A percentile compares a stretch with the other conserved stretches of the same genome.
Conservation (phyloP, 306 rosid species). For the Malus sieversii region DNA sequence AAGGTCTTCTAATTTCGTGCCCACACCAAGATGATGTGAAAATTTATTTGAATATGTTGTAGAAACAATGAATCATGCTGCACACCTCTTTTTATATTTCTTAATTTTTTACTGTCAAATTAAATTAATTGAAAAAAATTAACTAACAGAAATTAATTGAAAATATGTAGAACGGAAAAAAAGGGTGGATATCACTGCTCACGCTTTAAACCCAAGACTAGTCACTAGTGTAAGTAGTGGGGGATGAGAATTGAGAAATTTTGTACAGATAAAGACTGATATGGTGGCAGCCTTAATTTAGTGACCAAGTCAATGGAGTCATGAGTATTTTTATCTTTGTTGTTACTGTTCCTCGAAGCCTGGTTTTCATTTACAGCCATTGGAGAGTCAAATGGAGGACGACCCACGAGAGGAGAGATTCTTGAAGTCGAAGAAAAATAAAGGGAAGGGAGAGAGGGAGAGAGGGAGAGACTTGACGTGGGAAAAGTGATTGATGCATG, state of each 20-base stretch:
- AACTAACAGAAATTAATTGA: too few relatives aligned
- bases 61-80: background rate
- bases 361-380: background rate
- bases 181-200: too few relatives aligned
- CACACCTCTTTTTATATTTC: too few relatives aligned
- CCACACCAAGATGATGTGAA: background rate
- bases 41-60: background rate
- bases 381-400: background rate
- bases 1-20: background rate
- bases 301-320: background rate
- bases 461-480: slow-evolving; percentile 7
- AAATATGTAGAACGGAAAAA: too few relatives aligned
- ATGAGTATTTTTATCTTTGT: background rate
- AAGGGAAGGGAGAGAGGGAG: background rate
- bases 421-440: slow-evolving; percentile 6
- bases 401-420: background rate
- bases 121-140: too few relatives aligned
- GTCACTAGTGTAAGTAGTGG: background rate
- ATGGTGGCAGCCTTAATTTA: background rate
- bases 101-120: too few relatives aligned
- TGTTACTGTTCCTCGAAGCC: background rate
- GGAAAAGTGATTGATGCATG: slow-evolving; percentile 32
- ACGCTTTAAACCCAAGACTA: background rate
- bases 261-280: too few relatives aligned
- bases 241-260: background rate